Base-by-base conservation (phyloP, 148 eudicot genomes). In the Agrostemma githago region DNA sequence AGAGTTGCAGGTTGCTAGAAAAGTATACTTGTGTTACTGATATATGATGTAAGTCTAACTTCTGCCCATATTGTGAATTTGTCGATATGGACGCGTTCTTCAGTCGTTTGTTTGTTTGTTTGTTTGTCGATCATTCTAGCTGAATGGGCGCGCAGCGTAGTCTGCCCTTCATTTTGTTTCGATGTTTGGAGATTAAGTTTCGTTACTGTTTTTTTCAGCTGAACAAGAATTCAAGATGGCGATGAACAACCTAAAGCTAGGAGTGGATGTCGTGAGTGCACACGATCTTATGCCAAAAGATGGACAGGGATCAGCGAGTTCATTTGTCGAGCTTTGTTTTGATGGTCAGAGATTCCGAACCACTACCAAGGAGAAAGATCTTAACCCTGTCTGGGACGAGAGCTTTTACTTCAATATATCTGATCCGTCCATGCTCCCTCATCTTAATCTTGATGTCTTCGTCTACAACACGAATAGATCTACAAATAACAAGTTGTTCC, bases 381-480 rank as follows among this genome's bases (percentile, higher is more conserved):
- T 95, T 10, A 82, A 82, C 79, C 98, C 98, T 1, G 89, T 92
- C 26, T 95, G 98, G 98, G 78, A 90, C 16, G 98, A 95, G 83
- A 95, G 86, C 88, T 95, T 95, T 80, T 95, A 90, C 88, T 95
- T 95, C 89, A 92, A 92, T 71, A 85, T 95, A 58, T 84, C 96
- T 0, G 92, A 95, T 72, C 97, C 97, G 10, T 85, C 89, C 40
- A 77, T 76, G 78, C 90, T 95, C 68, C 86, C 85, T 57, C 78
- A 74, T 81, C 85, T 83, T 39, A 80, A 76, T 69, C 92, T 95
- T 14, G 98, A 95, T 19, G 93, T 88, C 9, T 88, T 78, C 72
- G 74, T 95, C 54, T 87, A 92, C 84, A 90, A 85, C 72, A 77
- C 78, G 68, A 58, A 81, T 72, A 82, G 83, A 83, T 76, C 78